Base-by-base conservation (phyloP, 1,139 yeast species). In the Magnusiomyces tetraspermus region DNA sequence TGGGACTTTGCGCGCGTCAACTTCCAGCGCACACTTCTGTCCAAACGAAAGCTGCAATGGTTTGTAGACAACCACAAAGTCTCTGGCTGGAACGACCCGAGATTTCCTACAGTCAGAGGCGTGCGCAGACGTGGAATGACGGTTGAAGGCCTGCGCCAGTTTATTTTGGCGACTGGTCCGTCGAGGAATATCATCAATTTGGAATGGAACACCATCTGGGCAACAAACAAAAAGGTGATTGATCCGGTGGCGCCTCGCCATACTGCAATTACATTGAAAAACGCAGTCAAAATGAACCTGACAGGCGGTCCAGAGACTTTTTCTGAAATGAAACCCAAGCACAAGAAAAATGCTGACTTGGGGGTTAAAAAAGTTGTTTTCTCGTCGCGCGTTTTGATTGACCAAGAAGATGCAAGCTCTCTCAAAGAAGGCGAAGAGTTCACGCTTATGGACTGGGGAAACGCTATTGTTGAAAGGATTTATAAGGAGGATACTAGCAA, bases 111-210 rank as follows among this genome's bases (percentile, higher is more conserved):
- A 49, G 96, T 90, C 44, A 83, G 96, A 72, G 97, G 97, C 75
- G 96, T 90, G 52, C 86, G 97, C 77, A 83, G 97, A 78, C 85
- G 98, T 76, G 98, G 98, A 76, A 92, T 92, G 97, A 83, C 96
- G 46, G 94, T 92, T 59, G 97, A 92, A 74, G 97, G 97, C 61
- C 80, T 92, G 69, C 82, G 92, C 71, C 85, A 85, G 75, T 92
- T 90, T 65, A 86, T 92, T 62, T 77, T 92, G 59, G 79, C 95
- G 51, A 97, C 92, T 75, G 98, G 98, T 66, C 97, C 98, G 46
- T 89, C 97, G 49, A 87, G 85, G 75, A 92, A 92, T 75, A 89
- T 92, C 63, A 84, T 90, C 67, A 92, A 92, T 75, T 77, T 92
- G 68, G 98, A 92, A 69, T 92, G 98, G 98, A 84, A 85, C 59